Conservation (phyloP, 108 stramenopile genomes). For the Mediolabrus comicus region DNA sequence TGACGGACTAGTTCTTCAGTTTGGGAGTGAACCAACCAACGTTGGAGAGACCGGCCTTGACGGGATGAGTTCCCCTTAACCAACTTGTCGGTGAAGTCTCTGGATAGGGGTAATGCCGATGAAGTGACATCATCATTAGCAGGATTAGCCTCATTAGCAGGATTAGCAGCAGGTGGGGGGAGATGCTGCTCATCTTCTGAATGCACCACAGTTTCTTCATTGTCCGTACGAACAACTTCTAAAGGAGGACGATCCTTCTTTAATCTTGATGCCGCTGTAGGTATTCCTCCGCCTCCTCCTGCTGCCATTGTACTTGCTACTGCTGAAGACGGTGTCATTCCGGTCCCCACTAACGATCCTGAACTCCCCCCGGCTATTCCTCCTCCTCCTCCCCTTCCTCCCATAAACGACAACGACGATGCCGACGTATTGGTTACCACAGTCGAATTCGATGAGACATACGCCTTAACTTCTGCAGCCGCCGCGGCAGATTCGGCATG, state of each 20-base stretch:
- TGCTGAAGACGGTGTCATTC: not conserved
- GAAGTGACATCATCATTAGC: not conserved
- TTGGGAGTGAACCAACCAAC: slow-evolving; percentile 59
- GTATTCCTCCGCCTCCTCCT: not conserved
- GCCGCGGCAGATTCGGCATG: not conserved
- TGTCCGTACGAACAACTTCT: slow-evolving; percentile 14
- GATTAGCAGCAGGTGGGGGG: not conserved
- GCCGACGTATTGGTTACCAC: slow-evolving; percentile 17
- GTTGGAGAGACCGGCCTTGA: slow-evolving; percentile 68
- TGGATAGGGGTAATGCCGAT: not conserved
- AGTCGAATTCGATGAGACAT: slow-evolving; percentile 21
- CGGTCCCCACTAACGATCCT: not conserved
- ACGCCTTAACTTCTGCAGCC: slow-evolving; percentile 2
- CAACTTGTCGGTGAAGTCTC: slow-evolving; percentile 55
- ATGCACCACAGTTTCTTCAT: not conserved
- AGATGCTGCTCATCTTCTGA: slow-evolving; percentile 19
- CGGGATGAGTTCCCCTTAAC: slow-evolving; percentile 56
- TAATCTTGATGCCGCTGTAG: not conserved
- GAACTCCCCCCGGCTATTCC: not conserved
- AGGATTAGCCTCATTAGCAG: not conserved
- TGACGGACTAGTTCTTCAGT: slow-evolving; percentile 52
- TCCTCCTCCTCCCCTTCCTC: not conserved
- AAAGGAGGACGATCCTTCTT: slow-evolving; percentile 20
- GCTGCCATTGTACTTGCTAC: no score
- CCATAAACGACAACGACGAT: not conserved